Percentiles rank a stretch among this genome's conserved stretches.
phyloP scores from a whole-genome alignment of 164 flowering plant species.

The Cinnamomum chago region DNA sequence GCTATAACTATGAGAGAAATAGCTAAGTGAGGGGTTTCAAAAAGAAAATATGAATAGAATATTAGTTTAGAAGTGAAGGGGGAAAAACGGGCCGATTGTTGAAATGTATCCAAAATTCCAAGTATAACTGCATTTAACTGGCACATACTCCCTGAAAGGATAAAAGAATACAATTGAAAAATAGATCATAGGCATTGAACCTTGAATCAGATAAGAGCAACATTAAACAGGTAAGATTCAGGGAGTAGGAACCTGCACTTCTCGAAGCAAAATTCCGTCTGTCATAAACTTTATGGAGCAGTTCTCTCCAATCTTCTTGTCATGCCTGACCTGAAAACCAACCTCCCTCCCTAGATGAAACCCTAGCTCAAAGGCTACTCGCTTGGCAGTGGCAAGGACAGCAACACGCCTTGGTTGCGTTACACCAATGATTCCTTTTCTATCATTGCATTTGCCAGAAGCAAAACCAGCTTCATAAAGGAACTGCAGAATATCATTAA shows the following conservation, averaged over 20 bases:
- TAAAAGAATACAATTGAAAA: too few relatives aligned
- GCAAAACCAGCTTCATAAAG: slow-evolving; percentile 97
- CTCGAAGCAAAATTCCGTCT: slow-evolving; percentile 94
- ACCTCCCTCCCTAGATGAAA: slow-evolving; percentile 77
- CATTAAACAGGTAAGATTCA: slow-evolving; percentile 1
- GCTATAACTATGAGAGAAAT: too few relatives aligned
- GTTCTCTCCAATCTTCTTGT: slow-evolving; percentile 69
- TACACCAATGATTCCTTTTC: slow-evolving; percentile 77
- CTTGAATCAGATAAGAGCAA: neutral
- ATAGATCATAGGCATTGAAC: neutral
- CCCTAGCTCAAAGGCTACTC: slow-evolving; percentile 94
- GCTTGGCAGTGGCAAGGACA: slow-evolving; percentile 89
- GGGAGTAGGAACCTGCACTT: slow-evolving; percentile 61
- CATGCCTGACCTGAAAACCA: slow-evolving; percentile 96
- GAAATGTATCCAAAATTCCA: neutral
- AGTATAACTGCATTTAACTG: too few relatives aligned
- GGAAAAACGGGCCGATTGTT: neutral
- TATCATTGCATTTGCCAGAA: slow-evolving; percentile 32
- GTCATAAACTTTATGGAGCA: slow-evolving; percentile 96
- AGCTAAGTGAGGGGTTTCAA: neutral
- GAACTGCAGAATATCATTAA: slow-evolving; percentile 50
- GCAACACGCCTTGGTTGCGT: slow-evolving; percentile 99
- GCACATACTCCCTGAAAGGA: neutral
- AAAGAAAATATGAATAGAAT: neutral
- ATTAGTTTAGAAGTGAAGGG: too few relatives aligned